Base-by-base conservation (phyloP, 176 grass and related monocot species). In the Zoysia pacifica region DNA sequence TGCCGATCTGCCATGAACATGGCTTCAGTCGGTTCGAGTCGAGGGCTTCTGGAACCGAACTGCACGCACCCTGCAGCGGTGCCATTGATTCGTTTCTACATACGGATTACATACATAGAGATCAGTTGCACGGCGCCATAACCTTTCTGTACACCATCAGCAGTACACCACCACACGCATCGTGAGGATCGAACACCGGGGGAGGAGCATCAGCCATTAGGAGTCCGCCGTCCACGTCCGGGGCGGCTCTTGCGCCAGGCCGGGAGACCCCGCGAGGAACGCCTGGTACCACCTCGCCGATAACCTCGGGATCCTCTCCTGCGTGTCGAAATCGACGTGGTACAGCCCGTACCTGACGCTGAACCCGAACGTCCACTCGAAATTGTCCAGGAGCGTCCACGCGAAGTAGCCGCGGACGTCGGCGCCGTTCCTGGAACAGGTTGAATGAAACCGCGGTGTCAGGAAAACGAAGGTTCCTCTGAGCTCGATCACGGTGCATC, bases 301-400 rank as follows among this genome's bases (percentile, higher is more conserved):
- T 56, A 70, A 55, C 84, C 72, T 79, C 4, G 87, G 84, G 45
- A 36, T 87, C 81, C 87, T 84, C 68, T 81, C 66, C 15, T 87
- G 79, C 15, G 90, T 87, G 11, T 64, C 19, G 15, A 83, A 90
- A 65, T 93, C 59, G 7, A 93, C 87, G 6, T 90, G 76, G 67
- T 90, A 86, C 9, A 93, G 15, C 8, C 90, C 90, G 7, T 55
- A 93, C 9, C 50, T 82, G 11, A 84, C 0, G 43, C 4, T 84
- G 69, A 78, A 93, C 5, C 90, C 90, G 35, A 74, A 87, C 7
- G 0, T 0, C 90, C 90, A 93, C 65, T 93, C 87, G 28, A 93
- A 93, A 60, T 93, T 89, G 77, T 93, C 90, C 50, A 93, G 11
- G 10, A 93, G 37, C 8, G 73, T 77, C 91, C 87, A 93, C 8